Evolutionary conservation across 495 filamentous ascomycete species (phyloP).

Genomic region (Usnea hakonensis): DNA sequence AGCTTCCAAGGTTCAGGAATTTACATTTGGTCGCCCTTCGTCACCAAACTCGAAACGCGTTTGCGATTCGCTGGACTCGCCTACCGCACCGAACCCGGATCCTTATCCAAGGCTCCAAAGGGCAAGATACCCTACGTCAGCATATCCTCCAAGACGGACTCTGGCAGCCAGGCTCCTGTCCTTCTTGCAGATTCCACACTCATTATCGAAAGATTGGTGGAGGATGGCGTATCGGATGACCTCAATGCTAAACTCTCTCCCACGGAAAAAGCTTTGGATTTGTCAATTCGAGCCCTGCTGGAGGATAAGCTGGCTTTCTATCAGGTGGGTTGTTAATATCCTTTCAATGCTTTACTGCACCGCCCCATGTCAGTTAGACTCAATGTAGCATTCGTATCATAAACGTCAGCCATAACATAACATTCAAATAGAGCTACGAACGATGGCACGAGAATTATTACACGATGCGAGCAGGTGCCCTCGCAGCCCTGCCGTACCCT

Average conservation of each 20-base stretch:
- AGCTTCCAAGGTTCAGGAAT: constrained; percentile 35
- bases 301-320: constrained; percentile 57
- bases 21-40: constrained; percentile 58
- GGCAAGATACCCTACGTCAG: constrained; percentile 54
- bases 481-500: constrained; percentile 43
- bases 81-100: constrained; percentile 42
- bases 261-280: constrained; percentile 37
- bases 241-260: constrained; percentile 38
- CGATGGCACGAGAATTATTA: constrained; percentile 56
- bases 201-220: constrained; percentile 41
- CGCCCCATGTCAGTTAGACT: neutral
- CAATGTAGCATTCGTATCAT: too few relatives aligned
- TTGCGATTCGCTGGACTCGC: constrained; percentile 46
- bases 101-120: constrained; percentile 36
- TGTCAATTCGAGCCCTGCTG: constrained; percentile 45
- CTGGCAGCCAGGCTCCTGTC: too few relatives aligned
- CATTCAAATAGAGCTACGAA: constrained; percentile 35
- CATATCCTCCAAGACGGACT: too few relatives aligned
- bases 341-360: neutral
- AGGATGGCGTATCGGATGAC: constrained; percentile 36
- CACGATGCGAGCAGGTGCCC: constrained; percentile 46
- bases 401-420: too few relatives aligned
- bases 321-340: constrained; percentile 29
- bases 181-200: constrained; percentile 51
- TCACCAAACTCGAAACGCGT: constrained; percentile 56